Evolutionary conservation across 768 basidiomycete species (phyloP).

Genomic region (Auricularia heimuer): DNA sequence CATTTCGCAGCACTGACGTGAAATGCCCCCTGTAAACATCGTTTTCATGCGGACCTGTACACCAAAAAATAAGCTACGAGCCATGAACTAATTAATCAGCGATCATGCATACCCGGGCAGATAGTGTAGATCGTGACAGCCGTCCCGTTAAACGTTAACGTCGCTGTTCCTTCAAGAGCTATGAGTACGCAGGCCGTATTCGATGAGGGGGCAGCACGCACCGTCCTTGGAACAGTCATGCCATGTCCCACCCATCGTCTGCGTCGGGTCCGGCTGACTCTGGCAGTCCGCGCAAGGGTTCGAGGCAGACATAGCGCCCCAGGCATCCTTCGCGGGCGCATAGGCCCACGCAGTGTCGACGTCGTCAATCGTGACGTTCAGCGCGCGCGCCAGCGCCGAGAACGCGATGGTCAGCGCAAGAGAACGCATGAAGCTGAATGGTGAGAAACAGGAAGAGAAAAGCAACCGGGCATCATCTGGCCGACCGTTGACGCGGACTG

Average conservation of each 20-base stretch:
- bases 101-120: not conserved
- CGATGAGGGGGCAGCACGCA: not conserved
- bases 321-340: not conserved
- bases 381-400: not conserved
- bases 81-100: not conserved
- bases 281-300: not conserved
- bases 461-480: not conserved
- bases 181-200: not conserved
- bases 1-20: not conserved
- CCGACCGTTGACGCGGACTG: too few species aligned
- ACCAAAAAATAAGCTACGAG: not conserved
- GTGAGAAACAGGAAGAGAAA: not conserved
- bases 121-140: not conserved
- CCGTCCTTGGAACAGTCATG: not conserved
- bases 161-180: not conserved
- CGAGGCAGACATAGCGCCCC: not conserved
- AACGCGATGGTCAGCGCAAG: not conserved
- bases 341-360: not conserved
- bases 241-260: not conserved
- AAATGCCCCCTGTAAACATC: not conserved
- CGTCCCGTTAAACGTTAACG: not conserved
- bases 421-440: not conserved
- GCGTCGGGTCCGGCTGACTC: not conserved
- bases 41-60: not conserved
- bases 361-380: not conserved